phyloP scores from a whole-genome alignment of 225 moss, liverwort and hornwort species.

The Physcomitrellopsis africana region DNA sequence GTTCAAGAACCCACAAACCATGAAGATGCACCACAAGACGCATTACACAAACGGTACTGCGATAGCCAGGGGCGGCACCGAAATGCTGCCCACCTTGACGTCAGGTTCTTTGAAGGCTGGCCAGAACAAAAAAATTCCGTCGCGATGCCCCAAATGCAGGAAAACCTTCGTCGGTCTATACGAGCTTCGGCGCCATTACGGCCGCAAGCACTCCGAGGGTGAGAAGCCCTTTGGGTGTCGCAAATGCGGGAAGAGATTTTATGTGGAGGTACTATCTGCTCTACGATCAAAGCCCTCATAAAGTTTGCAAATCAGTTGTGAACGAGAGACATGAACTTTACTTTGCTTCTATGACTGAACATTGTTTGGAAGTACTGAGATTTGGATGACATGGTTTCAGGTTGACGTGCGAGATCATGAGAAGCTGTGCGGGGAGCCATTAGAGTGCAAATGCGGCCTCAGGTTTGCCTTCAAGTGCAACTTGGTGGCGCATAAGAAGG shows the following conservation, averaged over 20 bases:
- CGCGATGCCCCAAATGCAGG: slow-evolving; percentile 72
- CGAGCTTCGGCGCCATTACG: slow-evolving; percentile 81
- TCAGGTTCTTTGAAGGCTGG: slow-evolving; percentile 40
- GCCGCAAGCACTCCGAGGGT: slow-evolving; percentile 83
- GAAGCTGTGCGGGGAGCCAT: slow-evolving; percentile 87
- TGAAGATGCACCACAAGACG: slow-evolving; percentile 93
- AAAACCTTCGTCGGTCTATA: slow-evolving; percentile 86
- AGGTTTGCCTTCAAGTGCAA: slow-evolving; percentile 97
- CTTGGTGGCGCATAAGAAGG: slow-evolving; percentile 86
- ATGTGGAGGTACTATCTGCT: slow-evolving; percentile 64
- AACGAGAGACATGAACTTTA: too few species aligned
- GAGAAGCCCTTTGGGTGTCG: slow-evolving; percentile 76
- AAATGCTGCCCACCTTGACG: slow-evolving; percentile 36
- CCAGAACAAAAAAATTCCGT: slow-evolving; percentile 86
- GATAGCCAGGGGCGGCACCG: slow-evolving; percentile 21
- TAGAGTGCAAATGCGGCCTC: slow-evolving; percentile 89
- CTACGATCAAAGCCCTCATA: background rate
- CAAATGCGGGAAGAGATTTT: slow-evolving; percentile 81
- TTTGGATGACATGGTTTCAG: slow-evolving; percentile 1
- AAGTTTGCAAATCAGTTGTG: background rate
- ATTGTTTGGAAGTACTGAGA: background rate
- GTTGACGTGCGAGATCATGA: slow-evolving; percentile 85
- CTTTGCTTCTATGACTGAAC: too few species aligned
- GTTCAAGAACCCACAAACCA: slow-evolving; percentile 90
- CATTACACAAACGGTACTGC: slow-evolving; percentile 59